Evolutionary conservation across 129 eudicot genomes (phyloP).

Genomic region (Cynara cardunculus): DNA sequence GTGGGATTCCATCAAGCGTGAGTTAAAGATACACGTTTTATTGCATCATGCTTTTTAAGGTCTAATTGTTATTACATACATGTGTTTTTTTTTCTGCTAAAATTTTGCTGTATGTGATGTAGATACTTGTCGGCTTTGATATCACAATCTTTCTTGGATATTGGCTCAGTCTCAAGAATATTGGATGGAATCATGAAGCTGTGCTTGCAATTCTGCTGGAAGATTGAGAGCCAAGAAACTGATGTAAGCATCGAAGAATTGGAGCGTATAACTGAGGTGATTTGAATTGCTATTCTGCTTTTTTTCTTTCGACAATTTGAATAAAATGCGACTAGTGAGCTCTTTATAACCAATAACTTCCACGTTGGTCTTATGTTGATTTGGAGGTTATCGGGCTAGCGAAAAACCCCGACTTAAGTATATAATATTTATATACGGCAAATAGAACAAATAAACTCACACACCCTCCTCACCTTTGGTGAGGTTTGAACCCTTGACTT

Average conservation of each 20-base stretch:
- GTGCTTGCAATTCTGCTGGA: conserved; percentile 94
- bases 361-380: neutral
- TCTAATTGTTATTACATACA: neutral
- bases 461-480: no score
- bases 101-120: conserved; percentile 6
- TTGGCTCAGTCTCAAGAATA: conserved; percentile 91
- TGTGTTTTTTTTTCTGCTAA: conserved; percentile 12
- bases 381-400: neutral
- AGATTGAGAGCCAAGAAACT: conserved; percentile 68
- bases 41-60: neutral
- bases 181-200: conserved; percentile 92
- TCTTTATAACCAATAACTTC: neutral
- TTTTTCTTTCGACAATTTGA: neutral
- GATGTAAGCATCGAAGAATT: conserved; percentile 52
- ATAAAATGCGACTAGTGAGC: neutral
- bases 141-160: conserved; percentile 92
- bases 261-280: conserved; percentile 83
- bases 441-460: no score
- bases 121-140: conserved; percentile 89
- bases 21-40: conserved; percentile 25
- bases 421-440: no score
- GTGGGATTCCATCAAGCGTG: conserved; percentile 89
- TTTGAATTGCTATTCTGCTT: neutral
- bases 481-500: no score
- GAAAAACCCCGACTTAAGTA: no score